Evolutionary conservation across 768 basidiomycete species (phyloP), one percentile per base, ranked within the genome.

Genomic region (Boletus subcaerulescens): DNA sequence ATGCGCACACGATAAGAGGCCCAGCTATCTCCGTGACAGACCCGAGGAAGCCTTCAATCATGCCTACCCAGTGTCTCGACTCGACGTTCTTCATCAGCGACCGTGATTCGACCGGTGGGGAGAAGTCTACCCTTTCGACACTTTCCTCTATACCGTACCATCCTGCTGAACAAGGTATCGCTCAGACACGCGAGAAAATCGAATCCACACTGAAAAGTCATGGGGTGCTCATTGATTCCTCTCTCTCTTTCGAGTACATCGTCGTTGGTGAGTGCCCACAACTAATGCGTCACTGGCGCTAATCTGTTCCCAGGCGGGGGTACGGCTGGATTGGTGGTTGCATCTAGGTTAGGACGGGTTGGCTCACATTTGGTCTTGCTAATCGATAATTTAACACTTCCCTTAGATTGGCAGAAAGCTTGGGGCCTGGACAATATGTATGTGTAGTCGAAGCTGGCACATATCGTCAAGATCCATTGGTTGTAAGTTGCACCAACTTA

Each of bases 401-500:
- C 17, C 18, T 47, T 31, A 62, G 62, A 40, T 36, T 63, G 20
- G 57, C 61, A 11, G 58, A 53, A 46, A 17, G 39, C 35, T 51
- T 64, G 53, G 7, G 43, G 15, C 42, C 58, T 24, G 49, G 46
- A 4, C 48, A 62, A 56, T 53, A 47, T n/a, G 53, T 63, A 39
- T 60, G 61, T 17, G 61, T 63, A 13, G 59, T 62, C 15, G 61
- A 62, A 46, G 61, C 59, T 15, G 59, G 59, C 12, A 24, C 10
- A 29, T 60, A 56, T 32, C 58, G 26, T 39, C 49, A 53, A 32
- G 54, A 53, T 18, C 42, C 53, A 13, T 40, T 50, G 35, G n/a
- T 64, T 20, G 61, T 62, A 40, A 56, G 61, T 45, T 38, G 20
- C 39, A 13, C 17, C 36, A 6, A 41, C 7, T 38, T 17, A 5